Conservation (phyloP, 176 grass and related monocot species). For the Leersia perrieri region DNA sequence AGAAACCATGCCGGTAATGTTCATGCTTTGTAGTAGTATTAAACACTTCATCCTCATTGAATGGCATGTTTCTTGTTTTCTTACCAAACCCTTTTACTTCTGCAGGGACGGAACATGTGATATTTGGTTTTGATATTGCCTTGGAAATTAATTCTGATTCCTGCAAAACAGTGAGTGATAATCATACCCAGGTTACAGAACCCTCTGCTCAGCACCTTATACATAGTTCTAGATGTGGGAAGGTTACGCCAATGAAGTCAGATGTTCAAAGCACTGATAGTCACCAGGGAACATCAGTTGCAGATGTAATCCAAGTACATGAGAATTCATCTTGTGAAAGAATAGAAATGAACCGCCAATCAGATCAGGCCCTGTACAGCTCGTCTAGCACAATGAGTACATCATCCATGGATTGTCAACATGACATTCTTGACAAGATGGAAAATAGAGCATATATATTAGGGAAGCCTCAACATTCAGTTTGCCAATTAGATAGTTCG, state of each 20-base stretch:
- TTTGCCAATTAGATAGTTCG: background rate
- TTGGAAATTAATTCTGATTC: background rate
- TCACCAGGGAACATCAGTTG: background rate
- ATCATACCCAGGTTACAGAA: background rate
- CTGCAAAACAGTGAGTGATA: background rate
- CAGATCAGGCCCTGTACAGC: background rate
- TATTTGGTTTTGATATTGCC: background rate
- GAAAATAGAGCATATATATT: background rate
- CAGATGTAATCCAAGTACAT: background rate
- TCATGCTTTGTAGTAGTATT: background rate
- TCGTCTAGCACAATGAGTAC: background rate
- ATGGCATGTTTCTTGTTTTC: background rate
- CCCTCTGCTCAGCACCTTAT: conserved; percentile 12
- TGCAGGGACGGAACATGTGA: background rate
- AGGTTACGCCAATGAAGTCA: background rate
- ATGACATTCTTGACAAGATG: background rate
- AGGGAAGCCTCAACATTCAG: background rate
- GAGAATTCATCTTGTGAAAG: conserved; percentile 11
- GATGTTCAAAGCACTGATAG: background rate
- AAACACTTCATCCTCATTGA: background rate
- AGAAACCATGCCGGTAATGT: conserved; percentile 10
- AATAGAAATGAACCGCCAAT: background rate
- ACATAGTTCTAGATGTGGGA: background rate
- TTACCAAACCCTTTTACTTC: conserved; percentile 6
- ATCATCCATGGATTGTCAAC: conserved; percentile 2